These are phyloP conservation scores for Termitomyces eurrhizus DNA, from an alignment of 768 basidiomycete genomes.

Conservation along the genomic window DNA sequence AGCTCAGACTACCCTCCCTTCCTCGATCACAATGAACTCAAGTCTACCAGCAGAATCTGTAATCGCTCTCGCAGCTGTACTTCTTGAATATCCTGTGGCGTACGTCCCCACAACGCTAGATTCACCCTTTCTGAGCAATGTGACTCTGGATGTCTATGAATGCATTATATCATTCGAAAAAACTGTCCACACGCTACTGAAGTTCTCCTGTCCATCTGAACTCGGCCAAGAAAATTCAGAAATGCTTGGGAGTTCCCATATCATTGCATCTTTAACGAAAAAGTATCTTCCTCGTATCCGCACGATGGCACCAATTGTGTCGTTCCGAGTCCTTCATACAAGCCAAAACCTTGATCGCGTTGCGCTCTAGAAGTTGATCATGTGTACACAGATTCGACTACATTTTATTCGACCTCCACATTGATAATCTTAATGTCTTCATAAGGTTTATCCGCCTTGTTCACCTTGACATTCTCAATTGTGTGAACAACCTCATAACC, in stretches of 20 bases:
- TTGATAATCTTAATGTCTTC: conserved; percentile 93
- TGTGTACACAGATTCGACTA: conserved; percentile 6
- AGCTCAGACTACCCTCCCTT: not conserved
- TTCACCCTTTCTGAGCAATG: conserved; percentile 39
- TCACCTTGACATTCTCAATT: conserved; percentile 88
- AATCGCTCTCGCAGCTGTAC: conserved; percentile 53
- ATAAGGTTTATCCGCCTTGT: conserved; percentile 83
- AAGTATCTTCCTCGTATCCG: conserved; percentile 32
- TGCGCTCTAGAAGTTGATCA: conserved; percentile 33
- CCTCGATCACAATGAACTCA: conserved; percentile 26
- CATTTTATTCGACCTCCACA: conserved; percentile 59
- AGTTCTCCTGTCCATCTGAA: conserved; percentile 52
- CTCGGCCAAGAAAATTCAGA: conserved; percentile 19
- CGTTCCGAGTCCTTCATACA: conserved; percentile 27
- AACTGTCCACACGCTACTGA: conserved; percentile 37
- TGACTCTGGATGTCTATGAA: conserved; percentile 50
- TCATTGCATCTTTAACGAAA: conserved; percentile 27
- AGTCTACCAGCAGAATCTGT: conserved; percentile 23
- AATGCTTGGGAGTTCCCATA: conserved; percentile 16
- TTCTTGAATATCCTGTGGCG: conserved; percentile 60
- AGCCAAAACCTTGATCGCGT: conserved; percentile 42
- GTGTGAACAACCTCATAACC: conserved; percentile 88
- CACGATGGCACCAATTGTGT: conserved; percentile 17
- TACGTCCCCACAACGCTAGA: conserved; percentile 33
- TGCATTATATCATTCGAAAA: conserved; percentile 24